Conservation (phyloP, 129 eudicot species). For the Escallonia herrerae region DNA sequence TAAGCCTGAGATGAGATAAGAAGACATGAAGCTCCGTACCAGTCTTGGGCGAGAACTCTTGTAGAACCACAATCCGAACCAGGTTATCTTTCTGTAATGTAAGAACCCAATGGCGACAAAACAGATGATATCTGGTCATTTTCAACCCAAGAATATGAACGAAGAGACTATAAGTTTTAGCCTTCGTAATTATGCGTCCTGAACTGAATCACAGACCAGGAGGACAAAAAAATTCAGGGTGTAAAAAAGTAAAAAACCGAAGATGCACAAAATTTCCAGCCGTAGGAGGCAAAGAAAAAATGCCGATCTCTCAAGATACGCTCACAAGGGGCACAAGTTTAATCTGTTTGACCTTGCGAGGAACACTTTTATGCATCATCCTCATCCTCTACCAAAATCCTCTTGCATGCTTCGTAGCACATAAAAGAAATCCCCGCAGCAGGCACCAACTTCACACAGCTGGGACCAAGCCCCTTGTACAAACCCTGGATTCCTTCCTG, state of each 20-base stretch:
- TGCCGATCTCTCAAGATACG: background rate
- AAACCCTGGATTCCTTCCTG: conserved; percentile 66
- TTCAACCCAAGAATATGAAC: too few relatives aligned
- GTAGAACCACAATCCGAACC: too few relatives aligned
- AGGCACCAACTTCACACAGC: conserved; percentile 79
- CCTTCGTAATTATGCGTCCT: too few relatives aligned
- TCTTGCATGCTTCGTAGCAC: conserved; percentile 95
- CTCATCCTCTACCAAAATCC: conserved; percentile 70
- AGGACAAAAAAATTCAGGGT: background rate
- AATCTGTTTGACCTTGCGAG: background rate
- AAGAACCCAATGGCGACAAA: too few relatives aligned
- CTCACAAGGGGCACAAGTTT: background rate
- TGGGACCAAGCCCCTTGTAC: conserved; percentile 84
- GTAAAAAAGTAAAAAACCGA: background rate
- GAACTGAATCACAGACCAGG: background rate
- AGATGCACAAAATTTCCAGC: background rate
- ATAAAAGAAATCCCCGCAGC: conserved; percentile 96
- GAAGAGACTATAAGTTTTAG: too few relatives aligned
- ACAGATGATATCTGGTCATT: too few relatives aligned
- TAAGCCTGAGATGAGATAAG: too few relatives aligned
- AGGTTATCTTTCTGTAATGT: too few relatives aligned
- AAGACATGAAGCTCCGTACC: too few relatives aligned
- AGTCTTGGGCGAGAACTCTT: too few relatives aligned
- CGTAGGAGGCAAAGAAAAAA: background rate
- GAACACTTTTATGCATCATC: conserved; percentile 26